phyloP scores from a whole-genome alignment of 495 filamentous ascomycete genomes.

The Penicillium goetzii region DNA sequence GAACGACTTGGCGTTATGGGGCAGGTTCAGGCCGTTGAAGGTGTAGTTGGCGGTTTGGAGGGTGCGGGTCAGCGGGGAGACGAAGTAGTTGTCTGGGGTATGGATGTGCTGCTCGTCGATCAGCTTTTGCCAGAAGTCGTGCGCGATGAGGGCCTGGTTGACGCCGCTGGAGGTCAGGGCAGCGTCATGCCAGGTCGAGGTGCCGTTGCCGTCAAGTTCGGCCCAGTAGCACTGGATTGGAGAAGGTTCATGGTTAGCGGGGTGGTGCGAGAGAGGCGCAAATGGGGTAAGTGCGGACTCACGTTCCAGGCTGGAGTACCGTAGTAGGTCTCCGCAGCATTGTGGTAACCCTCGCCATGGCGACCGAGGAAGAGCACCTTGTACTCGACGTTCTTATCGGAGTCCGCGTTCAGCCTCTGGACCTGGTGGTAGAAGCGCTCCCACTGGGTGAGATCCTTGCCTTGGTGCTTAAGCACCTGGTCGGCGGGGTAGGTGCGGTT shows the following conservation, averaged over 20 bases:
- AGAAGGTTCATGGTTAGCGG: background rate
- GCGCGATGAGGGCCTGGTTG: constrained; percentile 62
- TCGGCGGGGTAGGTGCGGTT: constrained; percentile 59
- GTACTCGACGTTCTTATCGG: constrained; percentile 54
- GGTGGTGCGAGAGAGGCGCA: background rate
- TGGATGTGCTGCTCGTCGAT: constrained; percentile 60
- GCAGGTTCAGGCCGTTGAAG: constrained; percentile 59
- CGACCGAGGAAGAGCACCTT: constrained; percentile 72
- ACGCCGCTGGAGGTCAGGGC: constrained; percentile 63
- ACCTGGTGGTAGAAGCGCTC: constrained; percentile 65
- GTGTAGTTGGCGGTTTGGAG: constrained; percentile 65
- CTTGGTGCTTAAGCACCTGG: constrained; percentile 33
- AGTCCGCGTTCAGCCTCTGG: constrained; percentile 53
- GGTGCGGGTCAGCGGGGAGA: constrained; percentile 69
- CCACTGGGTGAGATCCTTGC: constrained; percentile 61
- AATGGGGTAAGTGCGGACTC: constrained; percentile 26
- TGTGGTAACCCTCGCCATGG: constrained; percentile 74
- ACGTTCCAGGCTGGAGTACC: constrained; percentile 72
- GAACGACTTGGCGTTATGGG: constrained; percentile 50
- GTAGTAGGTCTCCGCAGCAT: constrained; percentile 65
- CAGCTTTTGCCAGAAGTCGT: constrained; percentile 64
- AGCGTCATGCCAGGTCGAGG: constrained; percentile 70
- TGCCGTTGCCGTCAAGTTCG: constrained; percentile 67
- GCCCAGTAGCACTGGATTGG: constrained; percentile 70
- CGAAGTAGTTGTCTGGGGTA: constrained; percentile 66